Evolutionary conservation across 2,329 filamentous ascomycete genomes (phyloP).

Genomic region (Pezicula carpinea): DNA sequence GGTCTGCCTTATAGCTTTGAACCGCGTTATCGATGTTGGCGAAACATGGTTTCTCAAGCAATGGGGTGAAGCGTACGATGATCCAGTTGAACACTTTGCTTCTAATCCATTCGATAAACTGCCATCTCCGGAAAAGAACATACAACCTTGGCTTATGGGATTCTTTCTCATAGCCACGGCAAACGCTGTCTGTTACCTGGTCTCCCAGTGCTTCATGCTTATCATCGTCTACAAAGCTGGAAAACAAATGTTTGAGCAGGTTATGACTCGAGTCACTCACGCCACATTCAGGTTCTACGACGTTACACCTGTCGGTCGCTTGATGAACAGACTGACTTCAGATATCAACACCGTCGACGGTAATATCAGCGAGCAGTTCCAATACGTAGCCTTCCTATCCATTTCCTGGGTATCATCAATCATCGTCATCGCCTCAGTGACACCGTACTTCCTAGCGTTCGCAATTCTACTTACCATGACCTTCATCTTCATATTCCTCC

Average conservation of each 20-base stretch:
- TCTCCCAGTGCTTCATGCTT: slow-evolving; percentile 64
- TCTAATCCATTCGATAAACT: slow-evolving; percentile 43
- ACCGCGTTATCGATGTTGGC: slow-evolving; percentile 59
- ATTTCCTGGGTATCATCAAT: slow-evolving; percentile 72
- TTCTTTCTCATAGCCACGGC: slow-evolving; percentile 63
- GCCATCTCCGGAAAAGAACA: slow-evolving; percentile 62
- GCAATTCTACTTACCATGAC: slow-evolving; percentile 60
- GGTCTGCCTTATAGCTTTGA: slow-evolving; percentile 56
- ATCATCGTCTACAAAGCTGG: slow-evolving; percentile 78
- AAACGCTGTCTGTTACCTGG: slow-evolving; percentile 54
- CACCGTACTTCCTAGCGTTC: slow-evolving; percentile 71
- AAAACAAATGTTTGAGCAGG: slow-evolving; percentile 67
- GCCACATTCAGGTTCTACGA: slow-evolving; percentile 91
- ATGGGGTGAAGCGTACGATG: slow-evolving; percentile 74
- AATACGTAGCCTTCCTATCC: slow-evolving; percentile 62
- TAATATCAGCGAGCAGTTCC: slow-evolving; percentile 71
- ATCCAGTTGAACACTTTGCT: slow-evolving; percentile 20
- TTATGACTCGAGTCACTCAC: slow-evolving; percentile 68
- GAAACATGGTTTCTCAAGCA: slow-evolving; percentile 80
- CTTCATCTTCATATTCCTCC: slow-evolving; percentile 70
- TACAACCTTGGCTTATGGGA: slow-evolving; percentile 68
- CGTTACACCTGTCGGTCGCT: slow-evolving; percentile 77
- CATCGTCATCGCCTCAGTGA: slow-evolving; percentile 72
- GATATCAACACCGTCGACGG: slow-evolving; percentile 89
- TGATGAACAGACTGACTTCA: slow-evolving; percentile 89